Percentiles rank a stretch among this genome's conserved stretches.
Conservation (phyloP, 495 filamentous ascomycete species). For the Penicillium subrubescens region DNA sequence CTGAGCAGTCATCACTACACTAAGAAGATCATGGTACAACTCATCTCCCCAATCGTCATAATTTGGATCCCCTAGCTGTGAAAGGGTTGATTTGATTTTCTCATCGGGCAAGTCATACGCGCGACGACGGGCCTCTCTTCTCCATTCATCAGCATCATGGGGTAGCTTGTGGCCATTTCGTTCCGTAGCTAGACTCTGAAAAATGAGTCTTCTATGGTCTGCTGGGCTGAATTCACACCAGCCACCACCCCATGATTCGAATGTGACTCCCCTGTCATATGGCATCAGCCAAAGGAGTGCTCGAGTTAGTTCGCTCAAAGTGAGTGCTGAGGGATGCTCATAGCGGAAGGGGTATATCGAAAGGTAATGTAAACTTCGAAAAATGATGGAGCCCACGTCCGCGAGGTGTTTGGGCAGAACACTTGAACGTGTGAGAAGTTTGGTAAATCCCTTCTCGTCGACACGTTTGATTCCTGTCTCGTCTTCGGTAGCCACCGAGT, state of each 20-base stretch:
- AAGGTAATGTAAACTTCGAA: neutral
- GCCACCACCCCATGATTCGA: neutral
- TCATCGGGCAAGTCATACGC: neutral
- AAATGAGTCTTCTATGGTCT: neutral
- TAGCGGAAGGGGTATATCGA: neutral
- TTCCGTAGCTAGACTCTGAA: neutral
- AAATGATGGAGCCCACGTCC: neutral
- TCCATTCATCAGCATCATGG: neutral
- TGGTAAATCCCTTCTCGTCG: neutral
- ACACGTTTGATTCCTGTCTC: neutral
- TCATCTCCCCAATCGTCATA: neutral
- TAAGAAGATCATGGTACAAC: neutral
- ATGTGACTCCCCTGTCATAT: neutral
- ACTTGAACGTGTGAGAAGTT: neutral
- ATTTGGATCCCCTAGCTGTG: neutral
- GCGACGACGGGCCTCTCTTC: neutral
- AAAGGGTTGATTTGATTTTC: neutral
- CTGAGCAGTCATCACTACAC: neutral
- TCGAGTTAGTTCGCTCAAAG: neutral
- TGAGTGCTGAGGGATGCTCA: neutral
- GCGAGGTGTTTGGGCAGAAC: neutral
- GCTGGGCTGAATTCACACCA: neutral
- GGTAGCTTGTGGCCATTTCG: neutral
- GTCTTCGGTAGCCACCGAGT: neutral
- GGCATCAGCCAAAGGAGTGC: neutral